Percentiles rank a stretch among this genome's conserved stretches.
These are phyloP conservation scores for Fusarium sp. DNA, from an alignment of 2,329 filamentous ascomycete species.

Conservation along the genomic window DNA sequence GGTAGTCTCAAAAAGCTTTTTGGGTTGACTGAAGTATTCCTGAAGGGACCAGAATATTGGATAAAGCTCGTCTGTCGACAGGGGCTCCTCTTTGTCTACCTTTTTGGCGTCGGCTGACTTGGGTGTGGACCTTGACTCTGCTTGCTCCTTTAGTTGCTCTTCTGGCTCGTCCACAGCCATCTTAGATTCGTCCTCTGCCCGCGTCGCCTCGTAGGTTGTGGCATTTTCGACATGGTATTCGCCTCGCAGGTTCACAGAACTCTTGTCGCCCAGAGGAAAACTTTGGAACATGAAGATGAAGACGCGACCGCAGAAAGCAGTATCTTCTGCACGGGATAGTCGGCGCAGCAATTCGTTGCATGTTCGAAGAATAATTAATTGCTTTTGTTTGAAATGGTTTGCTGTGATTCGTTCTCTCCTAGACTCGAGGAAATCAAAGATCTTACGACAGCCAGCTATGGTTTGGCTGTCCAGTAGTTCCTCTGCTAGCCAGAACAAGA, in stretches of 20 bases:
- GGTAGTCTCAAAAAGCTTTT: slow-evolving; percentile 77
- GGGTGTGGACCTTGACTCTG: slow-evolving; percentile 42
- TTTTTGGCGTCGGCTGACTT: slow-evolving; percentile 59
- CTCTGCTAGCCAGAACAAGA: slow-evolving; percentile 91
- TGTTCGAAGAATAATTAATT: slow-evolving; percentile 87
- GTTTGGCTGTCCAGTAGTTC: slow-evolving; percentile 97
- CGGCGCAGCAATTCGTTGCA: slow-evolving; percentile 96
- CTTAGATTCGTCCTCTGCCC: slow-evolving; percentile 46
- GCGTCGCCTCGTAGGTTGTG: slow-evolving; percentile 75
- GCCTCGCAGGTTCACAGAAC: slow-evolving; percentile 94
- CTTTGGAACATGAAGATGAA: slow-evolving; percentile 99
- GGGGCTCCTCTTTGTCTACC: slow-evolving; percentile 60
- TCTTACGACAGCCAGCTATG: slow-evolving; percentile 86
- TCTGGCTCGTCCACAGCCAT: slow-evolving; percentile 74
- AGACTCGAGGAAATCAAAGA: slow-evolving; percentile 96
- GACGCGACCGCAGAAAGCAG: slow-evolving; percentile 95
- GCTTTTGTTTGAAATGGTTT: slow-evolving; percentile 82
- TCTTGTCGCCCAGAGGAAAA: slow-evolving; percentile 95
- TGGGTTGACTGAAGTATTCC: slow-evolving; percentile 90
- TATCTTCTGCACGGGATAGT: slow-evolving; percentile 94
- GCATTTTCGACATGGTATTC: slow-evolving; percentile 97
- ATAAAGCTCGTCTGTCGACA: slow-evolving; percentile 79
- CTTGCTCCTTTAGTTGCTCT: slow-evolving; percentile 49
- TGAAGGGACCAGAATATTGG: slow-evolving; percentile 95
- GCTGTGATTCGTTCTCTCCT: slow-evolving; percentile 88